Evolutionary conservation across 2,329 filamentous ascomycete genomes (phyloP), one percentile per base, ranked within the genome.

Genomic region (Aspergillus sp.): DNA sequence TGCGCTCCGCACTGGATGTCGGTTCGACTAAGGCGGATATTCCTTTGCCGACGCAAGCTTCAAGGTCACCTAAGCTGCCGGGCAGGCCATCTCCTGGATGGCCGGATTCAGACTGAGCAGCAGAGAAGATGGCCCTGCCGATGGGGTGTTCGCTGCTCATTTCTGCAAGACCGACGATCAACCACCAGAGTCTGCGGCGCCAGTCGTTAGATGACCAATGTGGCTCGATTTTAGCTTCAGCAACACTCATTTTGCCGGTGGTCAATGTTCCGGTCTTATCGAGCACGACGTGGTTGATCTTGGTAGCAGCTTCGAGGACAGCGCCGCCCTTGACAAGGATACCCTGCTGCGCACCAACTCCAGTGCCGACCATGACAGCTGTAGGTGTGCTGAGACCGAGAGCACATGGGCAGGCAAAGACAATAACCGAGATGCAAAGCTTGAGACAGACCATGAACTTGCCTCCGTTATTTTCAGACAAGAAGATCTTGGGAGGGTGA

Each of bases 291-390:
- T 96, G 90, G 1, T 89, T 96, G 66, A 98, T 86, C 75, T 92
- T 94, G 8, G 92, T 98, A 0, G 92, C 91, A 4, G 87, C 92
- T 79, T 99, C 94, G 3, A 99, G 82, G 30, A 93, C 92, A 43
- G 91, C 93, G 58, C 95, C 95, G 57, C 95, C 94, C 79, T 99
- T 99, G 75, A 98, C 92, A n/a, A 99, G 82, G 68, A 99, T 99
- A 23, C 95, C 95, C 68, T 97, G 90, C 76, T 97, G 91, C 2
- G 95, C 95, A 54, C 95, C 95, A 32, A 97, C 88, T 61, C 95
- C 95, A n/a, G 95, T 98, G 47, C 95, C 95, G 30, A 99, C 95
- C 95, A 99, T 98, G 74, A 99, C 93, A 2, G 95, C 95, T 0
- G 95, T 99, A 2, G 95, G 95, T 1, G 95, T 98, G 23, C 92